Base-by-base conservation (phyloP, 2,329 filamentous ascomycete species). In the Alternaria viburni region DNA sequence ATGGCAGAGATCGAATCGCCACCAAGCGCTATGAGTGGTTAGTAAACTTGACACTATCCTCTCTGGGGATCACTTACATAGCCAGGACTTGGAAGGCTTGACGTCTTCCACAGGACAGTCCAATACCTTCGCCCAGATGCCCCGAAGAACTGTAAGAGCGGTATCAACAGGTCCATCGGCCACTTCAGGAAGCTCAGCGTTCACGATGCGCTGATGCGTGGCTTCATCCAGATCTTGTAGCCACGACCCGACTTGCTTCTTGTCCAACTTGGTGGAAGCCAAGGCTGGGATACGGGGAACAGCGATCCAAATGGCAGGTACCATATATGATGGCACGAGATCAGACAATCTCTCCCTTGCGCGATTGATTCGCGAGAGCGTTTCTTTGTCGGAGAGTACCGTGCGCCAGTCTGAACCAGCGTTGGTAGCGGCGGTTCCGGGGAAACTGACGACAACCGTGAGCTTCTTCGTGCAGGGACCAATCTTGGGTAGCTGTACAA, bases 111-210 rank as follows among this genome's bases (percentile, higher is more conserved):
- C 61, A 0, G 76, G 61, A 4, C 83, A 63, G 52, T 81, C 79
- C 8, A 86, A 76, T 0, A 84, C 75, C 17, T 78, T 72, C 1
- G 80, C 76, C 79, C 82, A 85, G n/a, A 84, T 77, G 1, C 32
- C 32, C 54, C 74, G 77, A 15, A 81, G 68, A 11, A 55, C 65
- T 19, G 65, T 67, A 17, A 65, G 44, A 3, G 61, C 64, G 6
- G 66, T 50, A 12, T 67, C 69, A 6, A 45, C 54, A 13, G 67
- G 64, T 19, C 72, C 64, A 25, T 56, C n/a, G 13, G 62, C 43
- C n/a, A 73, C 70, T 28, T 56, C 64, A 21, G 46, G 64, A 25
- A 74, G 77, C 8, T 81, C 79, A 7, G 78, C 68, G 2, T 78
- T 75, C 59, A 83, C 76, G 2, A 83, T 81, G 5, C 76, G 74